phyloP scores from a whole-genome alignment of 2,329 filamentous ascomycete genomes.

The Clonostachys byssicola region DNA sequence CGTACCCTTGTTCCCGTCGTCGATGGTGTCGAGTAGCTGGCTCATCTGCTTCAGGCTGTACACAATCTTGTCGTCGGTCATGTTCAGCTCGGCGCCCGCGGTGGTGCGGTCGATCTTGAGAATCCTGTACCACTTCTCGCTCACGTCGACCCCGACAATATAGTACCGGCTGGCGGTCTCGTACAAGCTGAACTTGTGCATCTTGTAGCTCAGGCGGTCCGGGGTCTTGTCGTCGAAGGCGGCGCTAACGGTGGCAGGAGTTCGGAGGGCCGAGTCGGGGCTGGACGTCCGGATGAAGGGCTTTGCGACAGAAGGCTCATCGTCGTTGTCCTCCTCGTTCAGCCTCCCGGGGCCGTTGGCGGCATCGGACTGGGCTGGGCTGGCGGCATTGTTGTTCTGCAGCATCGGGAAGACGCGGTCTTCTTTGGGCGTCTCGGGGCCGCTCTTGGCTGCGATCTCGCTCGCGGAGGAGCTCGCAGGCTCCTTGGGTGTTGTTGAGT shows the following conservation, averaged over 20 bases:
- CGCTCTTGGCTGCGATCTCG: neutral
- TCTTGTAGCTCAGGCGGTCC: conserved; percentile 50
- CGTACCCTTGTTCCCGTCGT: conserved; percentile 88
- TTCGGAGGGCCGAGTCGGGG: conserved; percentile 29
- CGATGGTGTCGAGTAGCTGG: conserved; percentile 87
- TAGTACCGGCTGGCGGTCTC: conserved; percentile 93
- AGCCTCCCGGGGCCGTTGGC: conserved; percentile 9
- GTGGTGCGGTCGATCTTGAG: conserved; percentile 92
- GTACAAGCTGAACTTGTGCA: conserved; percentile 98
- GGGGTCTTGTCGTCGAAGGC: conserved; percentile 22
- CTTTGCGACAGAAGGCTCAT: conserved; percentile 52
- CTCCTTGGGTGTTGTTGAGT: too few species aligned
- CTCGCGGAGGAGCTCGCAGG: too few species aligned
- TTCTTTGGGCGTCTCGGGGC: neutral
- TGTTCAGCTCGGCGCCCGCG: conserved; percentile 69
- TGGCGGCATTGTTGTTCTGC: conserved; percentile 25
- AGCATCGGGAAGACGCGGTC: conserved; percentile 25
- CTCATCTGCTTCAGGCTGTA: conserved; percentile 93
- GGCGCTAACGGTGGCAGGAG: conserved; percentile 1
- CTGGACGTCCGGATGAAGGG: conserved; percentile 54
- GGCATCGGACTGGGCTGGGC: conserved; percentile 14
- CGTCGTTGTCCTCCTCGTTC: conserved; percentile 49
- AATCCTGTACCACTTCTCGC: conserved; percentile 84
- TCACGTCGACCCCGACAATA: conserved; percentile 87
- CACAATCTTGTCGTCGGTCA: conserved; percentile 91